Base-by-base conservation (phyloP, 208 protist genomes). In the Trypanosoma scelopori region DNA sequence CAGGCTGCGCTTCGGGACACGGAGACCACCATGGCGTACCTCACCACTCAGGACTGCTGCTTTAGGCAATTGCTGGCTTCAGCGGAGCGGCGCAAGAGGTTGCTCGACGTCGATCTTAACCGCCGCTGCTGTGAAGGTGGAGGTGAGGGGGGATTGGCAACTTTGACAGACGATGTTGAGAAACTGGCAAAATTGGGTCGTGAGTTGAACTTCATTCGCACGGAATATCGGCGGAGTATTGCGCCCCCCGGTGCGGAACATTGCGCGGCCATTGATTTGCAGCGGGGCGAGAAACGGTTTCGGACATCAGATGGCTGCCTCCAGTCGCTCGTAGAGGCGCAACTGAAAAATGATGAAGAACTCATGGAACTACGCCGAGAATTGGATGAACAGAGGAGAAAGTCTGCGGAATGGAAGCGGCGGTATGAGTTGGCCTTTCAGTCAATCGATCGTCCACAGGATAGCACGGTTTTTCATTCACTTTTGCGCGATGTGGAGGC, bases 21-120 rank as follows among this genome's bases (percentile, higher is more conserved):
- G 32, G 69, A 68, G 18, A 56, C 50, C 23, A 67, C 57, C 16
- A 65, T 69, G 23, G 56, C 69, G 22, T 56, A 58, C 41, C 69
- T 74, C 39, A 49, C 46, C 18, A 66, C 61, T 27, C 50, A 62
- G 37, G 53, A 74, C 15, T 32, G 25, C n/a, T 56, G 27, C 47
- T 74, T 74, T 46, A 52, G 20, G 2, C 53, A 68, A 23, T 35
- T 50, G 35, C 27, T 74, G 20, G 39, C 7, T 23, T 18, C 22
- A 20, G 45, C 49, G 1, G 60, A 74, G 9, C 49, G 37, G 39
- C 45, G 69, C 18, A 58, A 53, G 27, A 49, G 20, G 16, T 1
- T 13, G 25, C 23, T 65, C 32, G 50, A 58, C 35, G 3, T 45
- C 23, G 45, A 73, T 18, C 1, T 42, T 28, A 66, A 42, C 45